phyloP scores from a whole-genome alignment of 2,329 filamentous ascomycete species.

The Aureobasidium mangrovei region DNA sequence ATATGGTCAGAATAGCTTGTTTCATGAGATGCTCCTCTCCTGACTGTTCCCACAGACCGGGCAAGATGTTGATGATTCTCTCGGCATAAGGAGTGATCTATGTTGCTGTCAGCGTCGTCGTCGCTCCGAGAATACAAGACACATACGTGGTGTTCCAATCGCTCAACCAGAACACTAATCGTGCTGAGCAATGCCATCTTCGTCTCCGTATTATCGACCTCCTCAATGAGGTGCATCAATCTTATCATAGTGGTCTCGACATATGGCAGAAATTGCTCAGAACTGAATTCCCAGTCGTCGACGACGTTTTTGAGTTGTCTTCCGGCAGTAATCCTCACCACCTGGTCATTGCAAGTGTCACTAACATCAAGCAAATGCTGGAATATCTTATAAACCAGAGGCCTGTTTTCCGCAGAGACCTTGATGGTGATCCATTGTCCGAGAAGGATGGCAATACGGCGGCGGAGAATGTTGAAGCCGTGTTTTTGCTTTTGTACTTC shows the following conservation, averaged over 20 bases:
- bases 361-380: slow-evolving; percentile 71
- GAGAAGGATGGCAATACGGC: slow-evolving; percentile 79
- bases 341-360: slow-evolving; percentile 73
- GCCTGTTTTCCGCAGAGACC: slow-evolving; percentile 57
- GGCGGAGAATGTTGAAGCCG: slow-evolving; percentile 72
- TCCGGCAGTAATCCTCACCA: slow-evolving; percentile 85
- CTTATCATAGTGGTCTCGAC: slow-evolving; percentile 63
- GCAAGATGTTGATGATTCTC: slow-evolving; percentile 70
- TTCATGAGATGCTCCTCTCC: slow-evolving; percentile 89
- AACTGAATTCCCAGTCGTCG: slow-evolving; percentile 75
- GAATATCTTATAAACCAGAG: slow-evolving; percentile 79
- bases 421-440: slow-evolving; percentile 83
- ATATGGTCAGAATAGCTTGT: slow-evolving; percentile 79
- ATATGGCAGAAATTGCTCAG: slow-evolving; percentile 66
- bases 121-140: slow-evolving; percentile 16
- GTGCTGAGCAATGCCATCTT: slow-evolving; percentile 87
- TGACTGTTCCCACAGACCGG: slow-evolving; percentile 74
- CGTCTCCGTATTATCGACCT: slow-evolving; percentile 74
- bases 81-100: slow-evolving; percentile 58
- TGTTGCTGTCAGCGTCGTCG: slow-evolving; percentile 24
- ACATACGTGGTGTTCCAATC: slow-evolving; percentile 63
- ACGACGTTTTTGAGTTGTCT: slow-evolving; percentile 72
- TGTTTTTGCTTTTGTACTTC: slow-evolving; percentile 64
- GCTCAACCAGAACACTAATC: slow-evolving; percentile 67
- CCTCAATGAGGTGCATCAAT: slow-evolving; percentile 68